A percentile compares a stretch with the other conserved stretches of the same genome.
Evolutionary conservation across 1,284 basidiomycete genomes (phyloP).

Genomic region (Violaceomyces palustris): DNA sequence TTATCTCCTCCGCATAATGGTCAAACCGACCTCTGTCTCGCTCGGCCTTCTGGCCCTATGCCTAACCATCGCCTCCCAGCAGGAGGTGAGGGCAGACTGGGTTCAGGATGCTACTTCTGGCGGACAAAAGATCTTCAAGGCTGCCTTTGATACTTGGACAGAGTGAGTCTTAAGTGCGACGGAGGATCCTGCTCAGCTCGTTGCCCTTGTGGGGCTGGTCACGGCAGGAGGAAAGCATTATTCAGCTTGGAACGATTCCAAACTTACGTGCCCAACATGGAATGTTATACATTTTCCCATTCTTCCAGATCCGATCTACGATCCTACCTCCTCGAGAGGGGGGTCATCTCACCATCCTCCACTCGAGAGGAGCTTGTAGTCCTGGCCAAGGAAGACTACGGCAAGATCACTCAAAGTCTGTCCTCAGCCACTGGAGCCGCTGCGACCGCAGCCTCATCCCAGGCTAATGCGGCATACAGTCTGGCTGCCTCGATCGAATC

Average conservation of each 20-base stretch:
- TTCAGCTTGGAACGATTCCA: no score
- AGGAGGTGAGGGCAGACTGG: conserved; percentile 34
- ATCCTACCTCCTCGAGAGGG: conserved; percentile 48
- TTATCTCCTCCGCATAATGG: conserved; percentile 13
- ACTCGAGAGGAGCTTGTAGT: conserved; percentile 45
- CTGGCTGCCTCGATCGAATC: conserved; percentile 36
- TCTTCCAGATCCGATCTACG: conserved; percentile 34
- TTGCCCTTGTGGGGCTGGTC: no score
- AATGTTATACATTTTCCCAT: no score
- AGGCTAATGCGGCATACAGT: conserved; percentile 25
- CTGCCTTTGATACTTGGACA: conserved; percentile 46
- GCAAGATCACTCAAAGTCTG: conserved; percentile 24
- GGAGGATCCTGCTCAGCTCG: no score
- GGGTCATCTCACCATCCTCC: conserved; percentile 46
- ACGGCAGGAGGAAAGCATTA: no score
- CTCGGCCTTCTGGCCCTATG: conserved; percentile 38
- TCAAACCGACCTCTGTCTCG: conserved; percentile 41
- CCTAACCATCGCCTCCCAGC: conserved; percentile 35
- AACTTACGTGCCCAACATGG: no score
- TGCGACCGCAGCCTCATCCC: conserved; percentile 16
- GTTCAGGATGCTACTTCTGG: conserved; percentile 37
- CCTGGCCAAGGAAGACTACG: conserved; percentile 46
- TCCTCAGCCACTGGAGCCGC: conserved; percentile 19
- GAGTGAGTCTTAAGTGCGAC: conserved; percentile 43
- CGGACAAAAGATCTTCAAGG: conserved; percentile 37